Evolutionary conservation across 2,329 filamentous ascomycete genomes (phyloP).

Genomic region (Microsporum audouinii): DNA sequence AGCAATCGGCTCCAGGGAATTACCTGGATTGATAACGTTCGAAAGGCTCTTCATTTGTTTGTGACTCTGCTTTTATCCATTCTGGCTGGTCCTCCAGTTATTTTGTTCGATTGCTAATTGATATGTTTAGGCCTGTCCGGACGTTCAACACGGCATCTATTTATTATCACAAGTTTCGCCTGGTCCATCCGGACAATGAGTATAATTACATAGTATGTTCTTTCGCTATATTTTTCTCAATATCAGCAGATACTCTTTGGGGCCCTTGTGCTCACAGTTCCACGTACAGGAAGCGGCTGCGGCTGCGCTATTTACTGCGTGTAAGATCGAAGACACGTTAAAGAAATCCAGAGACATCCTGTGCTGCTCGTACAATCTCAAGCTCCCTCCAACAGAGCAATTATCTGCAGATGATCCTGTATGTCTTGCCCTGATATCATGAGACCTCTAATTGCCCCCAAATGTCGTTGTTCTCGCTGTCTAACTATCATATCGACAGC

Average conservation of each 20-base stretch:
- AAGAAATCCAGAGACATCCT: slow-evolving; percentile 94
- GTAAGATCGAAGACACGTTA: slow-evolving; percentile 94
- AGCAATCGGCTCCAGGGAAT: slow-evolving; percentile 73
- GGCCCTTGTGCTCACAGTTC: slow-evolving; percentile 9
- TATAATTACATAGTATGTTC: slow-evolving; percentile 57
- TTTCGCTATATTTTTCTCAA: background rate
- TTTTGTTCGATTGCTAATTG: background rate
- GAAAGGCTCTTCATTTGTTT: slow-evolving; percentile 66
- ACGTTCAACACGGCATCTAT: slow-evolving; percentile 86
- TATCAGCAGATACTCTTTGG: background rate
- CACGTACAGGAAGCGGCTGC: slow-evolving; percentile 62
- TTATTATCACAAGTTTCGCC: slow-evolving; percentile 88
- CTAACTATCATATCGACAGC: slow-evolving; percentile 37
- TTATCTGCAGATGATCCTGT: slow-evolving; percentile 73
- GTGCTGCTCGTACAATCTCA: slow-evolving; percentile 79
- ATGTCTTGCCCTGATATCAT: slow-evolving; percentile 19
- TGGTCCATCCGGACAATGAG: slow-evolving; percentile 72
- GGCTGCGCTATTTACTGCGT: slow-evolving; percentile 79
- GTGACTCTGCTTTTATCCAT: slow-evolving; percentile 22
- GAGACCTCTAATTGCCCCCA: background rate
- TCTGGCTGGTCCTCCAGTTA: background rate
- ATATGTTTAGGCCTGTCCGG: slow-evolving; percentile 56
- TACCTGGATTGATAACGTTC: slow-evolving; percentile 75
- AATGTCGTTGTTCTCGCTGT: background rate
- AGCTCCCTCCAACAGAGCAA: slow-evolving; percentile 54